These are phyloP conservation scores for Dentipellis sp. DNA, from an alignment of 768 basidiomycete species.

Conservation along the genomic window DNA sequence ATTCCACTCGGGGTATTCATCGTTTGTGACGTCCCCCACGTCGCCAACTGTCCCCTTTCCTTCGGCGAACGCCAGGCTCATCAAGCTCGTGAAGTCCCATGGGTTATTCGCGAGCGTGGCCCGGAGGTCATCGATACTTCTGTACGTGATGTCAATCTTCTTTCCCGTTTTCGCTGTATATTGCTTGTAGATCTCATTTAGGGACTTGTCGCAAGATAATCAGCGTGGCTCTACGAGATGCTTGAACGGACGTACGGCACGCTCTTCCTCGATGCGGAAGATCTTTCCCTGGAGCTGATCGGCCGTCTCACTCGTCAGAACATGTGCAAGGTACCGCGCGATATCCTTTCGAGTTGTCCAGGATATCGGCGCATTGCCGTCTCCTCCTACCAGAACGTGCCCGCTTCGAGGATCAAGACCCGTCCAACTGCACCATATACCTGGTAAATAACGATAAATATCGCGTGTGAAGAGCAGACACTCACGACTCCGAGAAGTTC, in stretches of 20 bases:
- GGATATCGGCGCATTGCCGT: constrained; percentile 3
- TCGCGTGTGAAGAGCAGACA: background rate
- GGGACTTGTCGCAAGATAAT: background rate
- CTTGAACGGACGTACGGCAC: background rate
- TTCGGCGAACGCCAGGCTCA: background rate
- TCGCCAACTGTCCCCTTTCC: background rate
- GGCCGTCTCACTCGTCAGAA: constrained; percentile 1
- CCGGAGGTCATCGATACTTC: background rate
- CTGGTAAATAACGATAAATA: background rate
- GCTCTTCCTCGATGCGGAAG: background rate
- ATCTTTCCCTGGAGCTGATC: background rate
- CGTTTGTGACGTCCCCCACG: background rate
- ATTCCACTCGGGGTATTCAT: background rate
- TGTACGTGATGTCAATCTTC: background rate
- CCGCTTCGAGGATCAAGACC: background rate
- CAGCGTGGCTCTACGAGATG: no score
- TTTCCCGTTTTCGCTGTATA: constrained; percentile 1
- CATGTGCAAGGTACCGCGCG: constrained; percentile 7
- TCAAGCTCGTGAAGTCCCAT: background rate
- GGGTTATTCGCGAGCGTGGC: background rate
- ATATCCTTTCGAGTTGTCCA: constrained; percentile 6
- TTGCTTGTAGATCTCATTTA: constrained; percentile 5
- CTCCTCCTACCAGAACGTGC: background rate
- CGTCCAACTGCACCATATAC: background rate
- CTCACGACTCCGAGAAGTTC: constrained; percentile 1